These are phyloP conservation scores for Aureobasidium musti DNA, from an alignment of 2,329 filamentous ascomycete species.

Conservation along the genomic window DNA sequence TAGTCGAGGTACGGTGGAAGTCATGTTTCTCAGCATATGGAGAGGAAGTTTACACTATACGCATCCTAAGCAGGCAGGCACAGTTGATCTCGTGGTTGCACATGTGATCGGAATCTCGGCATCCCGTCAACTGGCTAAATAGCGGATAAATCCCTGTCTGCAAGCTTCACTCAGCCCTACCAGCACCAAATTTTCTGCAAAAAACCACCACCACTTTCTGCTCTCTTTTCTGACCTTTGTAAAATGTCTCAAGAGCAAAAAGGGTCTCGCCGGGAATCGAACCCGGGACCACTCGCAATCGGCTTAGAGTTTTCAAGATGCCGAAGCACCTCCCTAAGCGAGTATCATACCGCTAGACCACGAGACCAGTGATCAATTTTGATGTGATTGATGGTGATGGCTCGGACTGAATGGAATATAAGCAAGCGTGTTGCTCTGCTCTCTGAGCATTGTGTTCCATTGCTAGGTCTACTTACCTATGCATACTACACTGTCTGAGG, in stretches of 20 bases:
- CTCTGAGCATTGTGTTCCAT: not conserved
- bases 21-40: no score
- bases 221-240: not conserved
- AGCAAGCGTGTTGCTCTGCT: not conserved
- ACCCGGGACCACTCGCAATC: constrained; percentile 30
- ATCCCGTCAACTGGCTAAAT: not conserved
- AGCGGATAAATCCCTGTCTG: not conserved
- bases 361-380: constrained; percentile 12
- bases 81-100: no score
- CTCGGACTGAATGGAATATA: not conserved
- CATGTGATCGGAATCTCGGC: not conserved
- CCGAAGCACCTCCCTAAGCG: constrained; percentile 26
- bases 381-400: not conserved
- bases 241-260: not conserved
- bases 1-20: no score
- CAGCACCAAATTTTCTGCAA: not conserved
- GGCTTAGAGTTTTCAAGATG: constrained; percentile 19
- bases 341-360: constrained; percentile 32
- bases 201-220: not conserved
- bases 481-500: no score
- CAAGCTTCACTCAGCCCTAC: not conserved
- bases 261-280: constrained; percentile 29
- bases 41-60: no score
- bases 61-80: no score
- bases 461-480: no score